Evolutionary conservation across 768 basidiomycete species (phyloP).

Genomic region (Dentipellis fragilis): DNA sequence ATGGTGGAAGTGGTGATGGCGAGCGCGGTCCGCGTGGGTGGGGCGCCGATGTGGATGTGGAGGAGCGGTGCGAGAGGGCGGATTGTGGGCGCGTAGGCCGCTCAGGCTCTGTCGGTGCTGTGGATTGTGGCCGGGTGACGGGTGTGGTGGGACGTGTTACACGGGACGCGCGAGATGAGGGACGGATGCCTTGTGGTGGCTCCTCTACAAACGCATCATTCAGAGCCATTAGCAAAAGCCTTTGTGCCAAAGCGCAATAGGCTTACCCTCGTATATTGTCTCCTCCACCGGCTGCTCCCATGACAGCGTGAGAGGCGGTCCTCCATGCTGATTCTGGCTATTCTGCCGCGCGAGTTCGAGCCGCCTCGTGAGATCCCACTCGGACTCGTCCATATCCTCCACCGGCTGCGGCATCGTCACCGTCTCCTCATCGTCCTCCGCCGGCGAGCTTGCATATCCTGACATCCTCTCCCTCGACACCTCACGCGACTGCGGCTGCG

Average conservation of each 20-base stretch:
- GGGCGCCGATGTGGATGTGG: constrained; percentile 30
- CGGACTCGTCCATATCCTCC: constrained; percentile 50
- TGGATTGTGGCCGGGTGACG: constrained; percentile 21
- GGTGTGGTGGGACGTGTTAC: constrained; percentile 34
- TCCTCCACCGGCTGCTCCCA: constrained; percentile 44
- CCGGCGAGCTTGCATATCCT: constrained; percentile 37
- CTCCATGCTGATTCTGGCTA: constrained; percentile 63
- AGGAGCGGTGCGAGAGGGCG: neutral
- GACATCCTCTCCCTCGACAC: constrained; percentile 32
- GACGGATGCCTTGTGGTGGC: constrained; percentile 43
- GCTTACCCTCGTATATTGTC: constrained; percentile 72
- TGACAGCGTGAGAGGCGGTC: constrained; percentile 27
- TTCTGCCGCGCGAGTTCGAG: constrained; percentile 80
- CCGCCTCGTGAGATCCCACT: constrained; percentile 66
- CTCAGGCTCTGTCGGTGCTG: constrained; percentile 29
- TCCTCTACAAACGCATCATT: constrained; percentile 35
- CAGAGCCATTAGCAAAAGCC: neutral
- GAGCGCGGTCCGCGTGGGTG: constrained; percentile 67
- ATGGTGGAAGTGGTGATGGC: constrained; percentile 56
- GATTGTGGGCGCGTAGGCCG: constrained; percentile 31
- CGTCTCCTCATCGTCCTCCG: constrained; percentile 26
- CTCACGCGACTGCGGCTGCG: constrained; percentile 27
- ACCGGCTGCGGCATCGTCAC: constrained; percentile 17
- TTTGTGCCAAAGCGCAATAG: constrained; percentile 2
- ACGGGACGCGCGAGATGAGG: constrained; percentile 38